phyloP scores from a whole-genome alignment of 345 rosid genomes.

The Linum trigynum region DNA sequence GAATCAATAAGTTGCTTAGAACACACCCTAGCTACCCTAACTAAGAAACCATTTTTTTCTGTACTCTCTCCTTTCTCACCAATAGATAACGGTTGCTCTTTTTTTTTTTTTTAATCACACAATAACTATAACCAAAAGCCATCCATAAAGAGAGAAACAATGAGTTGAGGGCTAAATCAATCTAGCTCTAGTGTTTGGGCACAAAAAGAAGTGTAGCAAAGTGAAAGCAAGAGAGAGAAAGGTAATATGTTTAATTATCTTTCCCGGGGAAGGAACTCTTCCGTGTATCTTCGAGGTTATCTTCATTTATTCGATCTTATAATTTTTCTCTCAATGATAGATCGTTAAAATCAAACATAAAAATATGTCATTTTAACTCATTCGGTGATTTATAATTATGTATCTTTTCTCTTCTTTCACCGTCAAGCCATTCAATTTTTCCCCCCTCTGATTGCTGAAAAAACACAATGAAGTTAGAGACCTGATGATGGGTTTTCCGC shows the following conservation, averaged over 20 bases:
- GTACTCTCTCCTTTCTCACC: conserved; percentile 6
- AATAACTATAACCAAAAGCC: conserved; percentile 23
- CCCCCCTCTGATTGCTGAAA: not conserved
- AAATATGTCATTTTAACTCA: too few species aligned
- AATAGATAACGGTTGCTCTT: conserved; percentile 15
- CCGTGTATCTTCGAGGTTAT: too few species aligned
- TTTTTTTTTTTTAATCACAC: conserved; percentile 7
- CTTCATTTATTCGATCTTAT: too few species aligned
- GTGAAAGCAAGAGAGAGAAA: conserved; percentile 21
- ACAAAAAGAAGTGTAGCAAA: conserved; percentile 24
- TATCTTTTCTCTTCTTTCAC: conserved; percentile 34
- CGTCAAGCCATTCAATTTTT: conserved; percentile 25
- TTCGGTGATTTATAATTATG: too few species aligned
- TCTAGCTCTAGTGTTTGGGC: conserved; percentile 5
- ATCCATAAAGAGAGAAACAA: conserved; percentile 6
- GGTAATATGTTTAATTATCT: too few species aligned
- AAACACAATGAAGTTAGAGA: conserved; percentile 22
- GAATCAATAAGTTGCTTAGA: conserved; percentile 27
- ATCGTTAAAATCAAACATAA: too few species aligned
- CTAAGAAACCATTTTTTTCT: not conserved
- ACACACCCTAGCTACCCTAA: conserved; percentile 19
- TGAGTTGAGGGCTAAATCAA: conserved; percentile 15
- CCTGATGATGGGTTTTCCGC: not conserved
- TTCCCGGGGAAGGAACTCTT: not conserved
- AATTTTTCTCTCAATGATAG: too few species aligned